Base-by-base conservation (phyloP, 1,139 yeast genomes). In the Candida sp. region DNA sequence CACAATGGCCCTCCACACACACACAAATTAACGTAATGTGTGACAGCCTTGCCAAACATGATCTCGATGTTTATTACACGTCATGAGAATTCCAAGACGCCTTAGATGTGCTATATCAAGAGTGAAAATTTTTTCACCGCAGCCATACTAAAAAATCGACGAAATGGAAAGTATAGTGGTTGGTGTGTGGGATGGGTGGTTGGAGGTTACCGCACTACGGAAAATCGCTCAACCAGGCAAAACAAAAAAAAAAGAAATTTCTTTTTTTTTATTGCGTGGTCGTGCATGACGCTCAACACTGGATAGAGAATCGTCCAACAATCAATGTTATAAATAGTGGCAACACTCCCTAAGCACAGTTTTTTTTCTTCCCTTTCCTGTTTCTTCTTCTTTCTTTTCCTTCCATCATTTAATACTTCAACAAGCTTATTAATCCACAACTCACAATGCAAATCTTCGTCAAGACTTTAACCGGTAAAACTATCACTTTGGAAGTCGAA, bases 371-470 rank as follows among this genome's bases (percentile, higher is more conserved):
- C 6, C 23, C 22, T 22, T 4, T 22, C n/a, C 25, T 30, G 11
- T n/a, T 25, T n/a, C 34, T 40, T 39, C 33, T 48, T 46, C 44
- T 40, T 42, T 32, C 17, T 34, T 41, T 27, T 12, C 31, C 28
- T 28, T 52, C 39, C 22, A 28, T 22, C 32, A 37, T 25, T 32
- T 35, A 42, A 32, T 17, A 27, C 23, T 6, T 26, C 17, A 38
- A 38, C 42, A 25, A 38, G 9, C 28, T 38, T 26, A 38, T 11
- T 26, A 34, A 34, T 84, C 88, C 9, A 92, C 97, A 64, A 79
- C 92, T 64, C 97, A 93, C 63, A 84, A 92, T 92, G 98, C 98
- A 93, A 84, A 92, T 93, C 80, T 93, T 93, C 83, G 97, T 93
- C 80, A 93, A 93, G 81, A 92, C 98, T 79, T 84, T 93, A 70